phyloP scores from a whole-genome alignment of 2,329 filamentous ascomycete species.

The Sphaerostilbella broomeana region DNA sequence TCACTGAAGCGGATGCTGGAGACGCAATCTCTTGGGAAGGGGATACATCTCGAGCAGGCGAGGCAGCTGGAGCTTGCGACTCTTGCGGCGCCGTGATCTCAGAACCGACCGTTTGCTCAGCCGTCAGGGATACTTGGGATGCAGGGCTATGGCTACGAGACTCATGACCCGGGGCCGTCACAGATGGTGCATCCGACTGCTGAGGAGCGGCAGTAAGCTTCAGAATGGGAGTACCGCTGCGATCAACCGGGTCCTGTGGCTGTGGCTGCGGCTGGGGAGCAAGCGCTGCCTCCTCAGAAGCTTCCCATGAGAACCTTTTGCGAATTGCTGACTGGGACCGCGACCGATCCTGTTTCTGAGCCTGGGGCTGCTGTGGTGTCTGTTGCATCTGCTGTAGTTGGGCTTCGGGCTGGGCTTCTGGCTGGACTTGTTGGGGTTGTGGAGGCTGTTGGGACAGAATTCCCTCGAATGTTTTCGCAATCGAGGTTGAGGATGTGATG shows the following conservation, averaged over 20 bases:
- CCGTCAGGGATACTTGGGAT: slow-evolving; percentile 8
- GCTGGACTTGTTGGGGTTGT: neutral
- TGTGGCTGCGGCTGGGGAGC: neutral
- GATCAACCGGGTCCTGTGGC: too few species aligned
- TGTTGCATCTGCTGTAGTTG: neutral
- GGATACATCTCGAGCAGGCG: slow-evolving; percentile 18
- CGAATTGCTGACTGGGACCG: slow-evolving; percentile 14
- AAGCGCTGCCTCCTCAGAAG: slow-evolving; percentile 11
- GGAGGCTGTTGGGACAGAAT: neutral
- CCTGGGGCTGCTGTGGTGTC: slow-evolving; percentile 4
- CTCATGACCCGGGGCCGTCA: slow-evolving; percentile 14
- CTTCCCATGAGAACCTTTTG: slow-evolving; percentile 35
- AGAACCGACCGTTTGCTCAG: too few species aligned
- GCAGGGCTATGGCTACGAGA: slow-evolving; percentile 13
- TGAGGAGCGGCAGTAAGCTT: slow-evolving; percentile 6
- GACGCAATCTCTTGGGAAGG: slow-evolving; percentile 35
- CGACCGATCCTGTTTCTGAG: neutral
- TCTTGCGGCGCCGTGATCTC: too few species aligned
- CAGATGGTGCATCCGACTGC: slow-evolving; percentile 8
- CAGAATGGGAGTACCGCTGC: neutral
- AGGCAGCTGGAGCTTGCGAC: too few species aligned
- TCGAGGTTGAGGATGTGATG: neutral
- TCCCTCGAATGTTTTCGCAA: slow-evolving; percentile 2
- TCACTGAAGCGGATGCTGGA: slow-evolving; percentile 32
- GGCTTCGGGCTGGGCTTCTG: neutral